Evolutionary conservation across 768 basidiomycete species (phyloP), one percentile per base, ranked within the genome.

Genomic region (Collybiopsis luxurians): DNA sequence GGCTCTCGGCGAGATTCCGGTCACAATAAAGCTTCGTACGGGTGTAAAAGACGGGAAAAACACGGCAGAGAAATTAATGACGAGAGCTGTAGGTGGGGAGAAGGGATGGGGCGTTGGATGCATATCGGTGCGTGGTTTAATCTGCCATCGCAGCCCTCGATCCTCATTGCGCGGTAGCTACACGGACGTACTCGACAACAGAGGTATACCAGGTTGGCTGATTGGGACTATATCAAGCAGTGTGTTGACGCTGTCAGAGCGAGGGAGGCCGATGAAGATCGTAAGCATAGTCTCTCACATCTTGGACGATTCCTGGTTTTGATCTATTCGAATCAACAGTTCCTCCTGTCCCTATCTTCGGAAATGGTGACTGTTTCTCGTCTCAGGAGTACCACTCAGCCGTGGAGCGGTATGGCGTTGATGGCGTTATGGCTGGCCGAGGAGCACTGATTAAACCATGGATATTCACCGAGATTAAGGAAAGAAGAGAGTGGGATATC

Each of bases 371-470:
- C 67, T 91, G 89, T 61, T 99, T 90, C 75, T 95, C 94, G 2
- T 84, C 90, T 4, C 77, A 89, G 57, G 87, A 83, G 57, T 95
- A 95, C 69, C 90, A 89, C 83, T 71, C 81, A 15, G 83, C 83
- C 44, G 80, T 95, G 28, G 85, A 92, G 43, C 68, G 75, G n/a
- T 85, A 82, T 26, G 92, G 92, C 4, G 94, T 97, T 0, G 95
- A 98, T 66, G 95, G 95, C 4, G 79, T 98, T 43, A 98, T 99
- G 97, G 81, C 98, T 34, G 97, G 87, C 1, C 79, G 97, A 21
- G 97, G 97, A 0, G 96, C 95, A 0, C 75, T 98, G 48, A 97
- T 98, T 71, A 99, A 99, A 71, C 91, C 92, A 0, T 93, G 91
- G 90, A 87, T 95, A 53, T 96, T 95, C 71, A 96, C 94, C 0